Evolutionary conservation across 1,139 yeast species (phyloP), one percentile per base, ranked within the genome.

Genomic region (Suhomyces wounanorum): DNA sequence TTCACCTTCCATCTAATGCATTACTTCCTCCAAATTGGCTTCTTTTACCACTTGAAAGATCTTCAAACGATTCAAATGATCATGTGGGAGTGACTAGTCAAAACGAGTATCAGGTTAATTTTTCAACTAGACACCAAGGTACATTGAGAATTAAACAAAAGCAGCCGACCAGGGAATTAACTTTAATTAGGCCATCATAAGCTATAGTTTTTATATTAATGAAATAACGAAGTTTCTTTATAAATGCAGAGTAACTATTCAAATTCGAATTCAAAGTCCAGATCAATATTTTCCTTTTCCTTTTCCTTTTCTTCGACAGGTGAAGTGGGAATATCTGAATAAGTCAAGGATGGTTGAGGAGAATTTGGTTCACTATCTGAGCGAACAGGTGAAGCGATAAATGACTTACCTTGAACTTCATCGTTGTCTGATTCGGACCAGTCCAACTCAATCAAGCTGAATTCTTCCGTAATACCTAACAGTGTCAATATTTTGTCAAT

Each of bases 21-120:
- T 41, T 69, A 2, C 47, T 70, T 10, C 78, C 78, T 7, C 74
- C 74, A 2, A 66, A 66, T 41, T 72, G 77, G 77, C 58, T 67
- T 1, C 39, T 70, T 7, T 52, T 73, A 18, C 78, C 78, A 1
- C 47, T 70, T 8, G 55, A 56, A 39, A 49, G 48, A 48, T 36
- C 49, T 1, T 23, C 28, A 8, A 21, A 17, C 5, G 14, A 31
- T 14, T 17, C 47, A 2, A 7, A 8, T 28, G 44, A 40, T 2
- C n/a, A 17, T 13, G 31, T 40, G 17, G 45, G 43, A 6, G 36
- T 35, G 6, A 40, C 17, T n/a, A 40, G 30, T 8, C 47, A 38
- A 13, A 39, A 38, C 14, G 42, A 48, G 21, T 52, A 48, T 35
- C 30, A 25, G n/a, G 53, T 52, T 17, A 50, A 40, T 16, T 52